These are phyloP conservation scores for Pseudopyrenochaeta lycopersici DNA, from an alignment of 2,329 filamentous ascomycete species.

Conservation along the genomic window DNA sequence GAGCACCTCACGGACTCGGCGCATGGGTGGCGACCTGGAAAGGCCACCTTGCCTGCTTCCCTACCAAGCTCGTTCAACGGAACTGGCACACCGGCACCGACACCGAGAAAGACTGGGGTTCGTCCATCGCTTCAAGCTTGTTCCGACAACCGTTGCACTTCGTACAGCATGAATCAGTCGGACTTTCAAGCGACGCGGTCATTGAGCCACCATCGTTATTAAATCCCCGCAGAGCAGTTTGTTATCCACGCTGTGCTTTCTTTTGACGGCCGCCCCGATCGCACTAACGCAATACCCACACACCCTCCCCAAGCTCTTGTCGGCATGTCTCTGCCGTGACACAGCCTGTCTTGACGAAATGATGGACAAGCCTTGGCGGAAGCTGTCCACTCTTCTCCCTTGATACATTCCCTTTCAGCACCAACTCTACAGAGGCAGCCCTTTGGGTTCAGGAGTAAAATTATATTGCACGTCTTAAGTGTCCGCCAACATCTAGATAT, in stretches of 20 bases:
- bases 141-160: conserved; percentile 11
- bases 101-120: conserved; percentile 5
- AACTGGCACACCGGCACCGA: conserved; percentile 18
- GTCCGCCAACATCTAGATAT: background rate
- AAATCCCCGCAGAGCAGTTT: conserved; percentile 8
- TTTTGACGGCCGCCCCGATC: background rate
- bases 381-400: conserved; percentile 11
- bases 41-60: conserved; percentile 28
- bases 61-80: conserved; percentile 22
- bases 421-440: too few species aligned
- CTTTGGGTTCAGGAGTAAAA: background rate
- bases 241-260: background rate
- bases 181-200: background rate
- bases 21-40: conserved; percentile 23
- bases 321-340: conserved; percentile 14
- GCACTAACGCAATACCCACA: background rate
- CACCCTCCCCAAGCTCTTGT: background rate
- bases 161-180: conserved; percentile 5
- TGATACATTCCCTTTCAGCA: background rate
- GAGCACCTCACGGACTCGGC: conserved; percentile 16
- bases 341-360: conserved; percentile 15
- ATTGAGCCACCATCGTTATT: background rate
- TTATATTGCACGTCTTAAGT: background rate
- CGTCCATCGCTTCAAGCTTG: conserved; percentile 1
- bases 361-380: conserved; percentile 13